Evolutionary conservation across 202 grass and related monocot species (phyloP).

Genomic region (Panicum hallii): DNA sequence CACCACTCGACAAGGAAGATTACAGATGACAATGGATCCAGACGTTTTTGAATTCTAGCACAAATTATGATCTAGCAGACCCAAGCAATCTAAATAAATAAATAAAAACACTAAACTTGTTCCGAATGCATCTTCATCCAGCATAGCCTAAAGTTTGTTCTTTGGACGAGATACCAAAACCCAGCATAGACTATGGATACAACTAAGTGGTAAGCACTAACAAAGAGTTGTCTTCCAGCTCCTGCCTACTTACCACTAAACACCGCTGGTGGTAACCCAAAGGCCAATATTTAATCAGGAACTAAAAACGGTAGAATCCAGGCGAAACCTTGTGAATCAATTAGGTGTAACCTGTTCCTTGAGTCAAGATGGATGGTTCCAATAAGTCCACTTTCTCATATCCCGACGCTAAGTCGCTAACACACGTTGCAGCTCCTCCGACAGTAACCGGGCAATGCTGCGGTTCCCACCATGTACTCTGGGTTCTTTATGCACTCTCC

Average conservation of each 20-base stretch:
- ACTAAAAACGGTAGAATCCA: slow-evolving; percentile 2
- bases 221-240: slow-evolving; percentile 1
- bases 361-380: neutral
- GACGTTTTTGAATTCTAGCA: neutral
- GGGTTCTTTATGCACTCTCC: slow-evolving; percentile 93
- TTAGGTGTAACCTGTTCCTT: neutral
- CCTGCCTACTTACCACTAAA: slow-evolving; percentile 28
- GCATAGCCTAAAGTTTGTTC: neutral
- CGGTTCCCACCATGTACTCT: slow-evolving; percentile 81
- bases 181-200: neutral
- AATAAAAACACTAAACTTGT: neutral
- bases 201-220: slow-evolving; percentile 2
- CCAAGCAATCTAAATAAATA: slow-evolving; percentile 3
- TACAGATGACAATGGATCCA: slow-evolving; percentile 3
- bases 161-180: neutral
- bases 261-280: neutral
- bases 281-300: neutral
- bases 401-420: slow-evolving; percentile 54
- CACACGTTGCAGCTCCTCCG: slow-evolving; percentile 84
- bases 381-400: neutral
- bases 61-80: slow-evolving; percentile 16
- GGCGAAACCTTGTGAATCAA: neutral
- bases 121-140: slow-evolving; percentile 6
- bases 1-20: neutral
- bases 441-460: slow-evolving; percentile 65